A percentile compares a stretch with the other conserved stretches of the same genome.
Conservation (phyloP, 225 moss, liverwort and hornwort genomes). For the Pleurozium schreberi region DNA sequence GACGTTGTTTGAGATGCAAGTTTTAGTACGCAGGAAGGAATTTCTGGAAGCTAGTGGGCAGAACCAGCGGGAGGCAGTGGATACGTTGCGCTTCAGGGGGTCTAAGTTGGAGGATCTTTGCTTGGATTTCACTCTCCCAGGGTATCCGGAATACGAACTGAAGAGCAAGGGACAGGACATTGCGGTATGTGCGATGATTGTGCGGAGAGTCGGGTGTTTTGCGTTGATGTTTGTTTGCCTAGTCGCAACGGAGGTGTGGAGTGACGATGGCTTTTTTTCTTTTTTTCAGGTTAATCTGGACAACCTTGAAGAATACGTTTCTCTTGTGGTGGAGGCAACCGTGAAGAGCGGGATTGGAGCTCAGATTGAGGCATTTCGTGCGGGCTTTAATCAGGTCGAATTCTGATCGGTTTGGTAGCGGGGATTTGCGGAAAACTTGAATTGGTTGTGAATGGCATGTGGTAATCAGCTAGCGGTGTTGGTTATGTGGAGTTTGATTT, state of each 20-base stretch:
- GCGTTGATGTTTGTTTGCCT: background rate
- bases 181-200: conserved; percentile 28
- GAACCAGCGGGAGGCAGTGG: conserved; percentile 9
- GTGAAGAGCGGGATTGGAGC: conserved; percentile 66
- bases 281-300: conserved; percentile 59
- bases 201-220: background rate
- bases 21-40: conserved; percentile 61
- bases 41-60: conserved; percentile 41
- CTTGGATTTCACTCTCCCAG: conserved; percentile 94
- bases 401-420: background rate
- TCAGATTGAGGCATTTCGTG: conserved; percentile 78
- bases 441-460: background rate
- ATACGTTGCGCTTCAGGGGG: conserved; percentile 45
- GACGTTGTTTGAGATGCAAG: conserved; percentile 84
- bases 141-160: conserved; percentile 63
- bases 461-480: background rate
- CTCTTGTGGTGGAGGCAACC: conserved; percentile 75
- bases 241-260: background rate
- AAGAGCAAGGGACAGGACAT: conserved; percentile 53
- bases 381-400: conserved; percentile 77
- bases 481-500: background rate
- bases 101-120: conserved; percentile 74
- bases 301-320: conserved; percentile 83
- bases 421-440: background rate
- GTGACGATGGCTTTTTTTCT: background rate